A percentile compares a stretch with the other conserved stretches of the same genome.
Evolutionary conservation across 306 rosid genomes (phyloP).

Genomic region (Vicia faba): DNA sequence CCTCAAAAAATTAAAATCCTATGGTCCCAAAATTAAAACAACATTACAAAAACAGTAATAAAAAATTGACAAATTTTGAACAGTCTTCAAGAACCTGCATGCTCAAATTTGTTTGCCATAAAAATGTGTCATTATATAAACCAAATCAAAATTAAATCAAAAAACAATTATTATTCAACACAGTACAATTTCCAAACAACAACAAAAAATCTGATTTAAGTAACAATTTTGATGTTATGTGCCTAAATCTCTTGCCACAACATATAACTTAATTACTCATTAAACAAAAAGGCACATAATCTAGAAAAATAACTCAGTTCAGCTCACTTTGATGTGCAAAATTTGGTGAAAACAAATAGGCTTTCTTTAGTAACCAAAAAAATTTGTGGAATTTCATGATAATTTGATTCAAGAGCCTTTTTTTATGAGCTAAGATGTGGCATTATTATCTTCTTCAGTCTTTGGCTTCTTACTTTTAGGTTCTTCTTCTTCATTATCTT

Average conservation of each 20-base stretch:
- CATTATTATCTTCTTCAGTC: constrained; percentile 51
- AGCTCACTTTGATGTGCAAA: constrained; percentile 33
- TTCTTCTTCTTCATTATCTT: constrained; percentile 63
- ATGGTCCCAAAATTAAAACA: not conserved
- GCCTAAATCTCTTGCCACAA: constrained; percentile 35
- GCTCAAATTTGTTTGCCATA: constrained; percentile 25
- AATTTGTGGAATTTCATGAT: constrained; percentile 21
- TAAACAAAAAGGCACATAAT: constrained; percentile 36
- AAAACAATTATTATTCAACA: constrained; percentile 20
- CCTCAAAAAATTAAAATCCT: not conserved
- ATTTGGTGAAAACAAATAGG: constrained; percentile 42
- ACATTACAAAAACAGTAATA: not conserved
- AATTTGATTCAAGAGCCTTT: constrained; percentile 30
- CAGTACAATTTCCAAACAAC: constrained; percentile 28
- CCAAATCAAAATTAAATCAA: constrained; percentile 21
- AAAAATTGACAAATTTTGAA: not conserved
- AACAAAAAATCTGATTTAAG: not conserved
- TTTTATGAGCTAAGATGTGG: constrained; percentile 37
- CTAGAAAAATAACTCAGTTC: constrained; percentile 17
- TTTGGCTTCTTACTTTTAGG: constrained; percentile 65
- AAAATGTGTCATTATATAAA: constrained; percentile 21
- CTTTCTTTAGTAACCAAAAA: constrained; percentile 35
- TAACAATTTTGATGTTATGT: constrained; percentile 27
- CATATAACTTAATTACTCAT: constrained; percentile 26
- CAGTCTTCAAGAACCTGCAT: constrained; percentile 33